Percentiles rank a stretch among this genome's conserved stretches.
Conservation (phyloP, 73 alveolate genomes). For the Vitrella brassicaformis region DNA sequence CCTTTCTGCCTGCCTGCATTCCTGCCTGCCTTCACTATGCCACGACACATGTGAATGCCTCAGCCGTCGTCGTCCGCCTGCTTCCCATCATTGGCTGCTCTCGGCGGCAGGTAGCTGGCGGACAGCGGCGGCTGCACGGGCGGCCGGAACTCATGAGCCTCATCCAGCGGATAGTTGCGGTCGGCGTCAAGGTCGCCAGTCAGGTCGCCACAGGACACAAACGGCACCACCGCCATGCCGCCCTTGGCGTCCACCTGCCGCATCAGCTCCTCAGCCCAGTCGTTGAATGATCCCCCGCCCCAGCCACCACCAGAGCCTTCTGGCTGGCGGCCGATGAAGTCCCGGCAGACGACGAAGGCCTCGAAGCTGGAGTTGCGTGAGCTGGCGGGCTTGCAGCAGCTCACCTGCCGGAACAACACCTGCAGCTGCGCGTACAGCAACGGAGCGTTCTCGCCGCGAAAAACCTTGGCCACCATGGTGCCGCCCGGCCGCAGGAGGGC, state of each 20-base stretch:
- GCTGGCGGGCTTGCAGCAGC: conserved; percentile 66
- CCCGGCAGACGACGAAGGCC: conserved; percentile 66
- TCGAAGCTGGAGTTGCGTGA: conserved; percentile 69
- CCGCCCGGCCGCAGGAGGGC: conserved; percentile 75
- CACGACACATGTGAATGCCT: too few species aligned
- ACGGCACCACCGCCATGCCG: background rate
- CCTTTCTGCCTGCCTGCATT: background rate
- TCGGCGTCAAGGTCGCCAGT: conserved; percentile 4
- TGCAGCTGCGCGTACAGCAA: conserved; percentile 68
- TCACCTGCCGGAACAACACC: conserved; percentile 59
- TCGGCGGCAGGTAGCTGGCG: too few species aligned
- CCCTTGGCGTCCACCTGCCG: too few species aligned
- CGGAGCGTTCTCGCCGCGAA: conserved; percentile 76
- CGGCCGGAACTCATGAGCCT: conserved; percentile 1
- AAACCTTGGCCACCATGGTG: conserved; percentile 81
- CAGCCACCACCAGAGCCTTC: too few species aligned
- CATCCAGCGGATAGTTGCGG: background rate
- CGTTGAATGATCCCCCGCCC: too few species aligned
- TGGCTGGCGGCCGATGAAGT: conserved; percentile 52
- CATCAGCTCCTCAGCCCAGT: too few species aligned
- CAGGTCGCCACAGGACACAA: conserved; percentile 5
- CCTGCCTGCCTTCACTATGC: background rate
- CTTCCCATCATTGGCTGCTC: too few species aligned
- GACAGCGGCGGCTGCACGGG: background rate
- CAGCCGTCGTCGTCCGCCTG: too few species aligned